These are phyloP conservation scores for Russula vinacea DNA, from an alignment of 768 basidiomycete species.

Conservation along the genomic window DNA sequence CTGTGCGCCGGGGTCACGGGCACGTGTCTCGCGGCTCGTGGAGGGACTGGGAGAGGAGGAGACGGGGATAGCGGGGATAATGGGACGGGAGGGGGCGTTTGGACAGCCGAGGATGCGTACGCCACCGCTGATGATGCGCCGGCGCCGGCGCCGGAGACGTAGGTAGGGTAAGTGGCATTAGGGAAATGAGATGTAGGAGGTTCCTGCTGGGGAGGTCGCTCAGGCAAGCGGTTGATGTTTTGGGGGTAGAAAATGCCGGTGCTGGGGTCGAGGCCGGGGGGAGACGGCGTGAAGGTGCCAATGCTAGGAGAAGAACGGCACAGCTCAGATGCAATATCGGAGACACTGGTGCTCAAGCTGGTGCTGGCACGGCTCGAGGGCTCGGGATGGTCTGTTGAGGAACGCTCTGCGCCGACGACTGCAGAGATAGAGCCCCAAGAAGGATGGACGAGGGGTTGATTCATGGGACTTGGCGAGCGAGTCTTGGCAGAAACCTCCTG, in stretches of 20 bases:
- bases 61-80: constrained; percentile 8
- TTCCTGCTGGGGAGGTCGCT: neutral
- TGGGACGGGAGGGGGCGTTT: neutral
- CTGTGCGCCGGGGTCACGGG: constrained; percentile 19
- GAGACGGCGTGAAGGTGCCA: neutral
- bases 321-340: constrained; percentile 10
- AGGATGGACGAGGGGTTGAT: neutral
- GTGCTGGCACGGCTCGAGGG: constrained; percentile 16
- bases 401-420: constrained; percentile 1
- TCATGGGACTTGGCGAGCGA: constrained; percentile 15
- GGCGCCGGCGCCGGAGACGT: neutral
- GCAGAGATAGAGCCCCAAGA: neutral
- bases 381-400: neutral
- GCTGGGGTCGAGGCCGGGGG: neutral
- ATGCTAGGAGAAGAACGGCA: constrained; percentile 3
- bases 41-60: neutral
- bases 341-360: constrained; percentile 9
- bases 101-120: neutral
- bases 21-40: constrained; percentile 1
- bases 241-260: constrained; percentile 6
- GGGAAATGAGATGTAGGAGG: neutral
- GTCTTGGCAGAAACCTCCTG: constrained; percentile 4
- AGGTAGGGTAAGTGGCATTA: constrained; percentile 1
- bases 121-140: neutral
- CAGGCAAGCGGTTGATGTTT: neutral